Conservation (phyloP, 768 basidiomycete genomes). For the Podaxis pistillaris region DNA sequence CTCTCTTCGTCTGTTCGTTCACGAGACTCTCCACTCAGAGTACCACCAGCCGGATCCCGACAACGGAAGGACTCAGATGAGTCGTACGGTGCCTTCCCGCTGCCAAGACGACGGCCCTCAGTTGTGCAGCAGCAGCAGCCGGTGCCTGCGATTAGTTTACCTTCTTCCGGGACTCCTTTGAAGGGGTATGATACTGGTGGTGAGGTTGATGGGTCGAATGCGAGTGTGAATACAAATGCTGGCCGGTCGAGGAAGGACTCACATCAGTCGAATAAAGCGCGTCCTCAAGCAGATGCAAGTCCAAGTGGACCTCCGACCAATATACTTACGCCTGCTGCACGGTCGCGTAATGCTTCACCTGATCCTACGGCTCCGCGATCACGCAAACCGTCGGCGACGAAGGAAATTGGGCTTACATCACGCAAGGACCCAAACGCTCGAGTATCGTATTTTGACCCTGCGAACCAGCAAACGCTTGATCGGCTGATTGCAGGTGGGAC, state of each 20-base stretch:
- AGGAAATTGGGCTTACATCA: slow-evolving; percentile 27
- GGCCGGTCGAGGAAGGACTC: slow-evolving; percentile 11
- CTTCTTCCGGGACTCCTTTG: not conserved
- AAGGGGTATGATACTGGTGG: not conserved
- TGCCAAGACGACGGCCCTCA: slow-evolving; percentile 14
- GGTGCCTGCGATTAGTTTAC: slow-evolving; percentile 6
- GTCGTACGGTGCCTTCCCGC: slow-evolving; percentile 36
- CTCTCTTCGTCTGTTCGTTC: slow-evolving; percentile 19
- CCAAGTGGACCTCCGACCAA: not conserved
- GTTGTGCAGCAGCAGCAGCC: slow-evolving; percentile 19
- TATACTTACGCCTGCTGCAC: slow-evolving; percentile 23
- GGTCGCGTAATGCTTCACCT: slow-evolving; percentile 19
- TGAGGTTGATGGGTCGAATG: not conserved
- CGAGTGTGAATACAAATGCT: not conserved
- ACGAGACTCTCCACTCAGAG: slow-evolving; percentile 21
- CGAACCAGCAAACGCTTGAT: slow-evolving; percentile 72
- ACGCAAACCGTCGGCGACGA: slow-evolving; percentile 26
- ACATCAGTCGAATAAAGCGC: not conserved
- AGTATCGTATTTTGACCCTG: slow-evolving; percentile 80
- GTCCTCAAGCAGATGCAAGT: not conserved
- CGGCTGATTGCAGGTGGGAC: slow-evolving; percentile 54
- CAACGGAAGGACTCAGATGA: slow-evolving; percentile 41
- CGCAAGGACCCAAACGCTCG: slow-evolving; percentile 68
- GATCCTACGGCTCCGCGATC: slow-evolving; percentile 26
- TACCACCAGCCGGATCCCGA: slow-evolving; percentile 29